A percentile compares a stretch with the other conserved stretches of the same genome.
These are phyloP conservation scores for Discostella stelligeroides DNA, from an alignment of 108 stramenopile species.

Conservation along the genomic window DNA sequence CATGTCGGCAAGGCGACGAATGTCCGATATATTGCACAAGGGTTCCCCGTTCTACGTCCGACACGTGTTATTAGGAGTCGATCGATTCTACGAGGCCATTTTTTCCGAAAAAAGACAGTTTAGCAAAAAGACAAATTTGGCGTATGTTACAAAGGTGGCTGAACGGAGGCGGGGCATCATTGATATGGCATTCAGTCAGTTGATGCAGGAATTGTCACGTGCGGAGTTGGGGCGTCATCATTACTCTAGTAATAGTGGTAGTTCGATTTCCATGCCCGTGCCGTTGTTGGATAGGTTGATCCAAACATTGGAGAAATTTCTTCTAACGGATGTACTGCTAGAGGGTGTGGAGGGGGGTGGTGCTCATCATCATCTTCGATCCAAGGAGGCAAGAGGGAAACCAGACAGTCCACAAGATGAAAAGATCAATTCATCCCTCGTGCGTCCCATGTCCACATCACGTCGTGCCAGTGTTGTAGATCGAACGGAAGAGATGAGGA, in stretches of 20 bases:
- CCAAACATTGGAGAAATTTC: conserved; percentile 28
- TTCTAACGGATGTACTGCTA: conserved; percentile 30
- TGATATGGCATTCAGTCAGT: conserved; percentile 29
- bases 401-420: no score
- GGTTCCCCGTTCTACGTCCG: conserved; percentile 18
- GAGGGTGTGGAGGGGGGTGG: conserved; percentile 7
- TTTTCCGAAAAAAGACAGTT: conserved; percentile 40
- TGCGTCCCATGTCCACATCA: conserved; percentile 13
- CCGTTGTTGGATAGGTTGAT: conserved; percentile 33
- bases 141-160: conserved; percentile 27
- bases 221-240: background rate
- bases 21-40: background rate
- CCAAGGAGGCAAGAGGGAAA: no score
- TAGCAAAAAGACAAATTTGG: conserved; percentile 31
- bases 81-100: conserved; percentile 41
- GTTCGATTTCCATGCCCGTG: conserved; percentile 5
- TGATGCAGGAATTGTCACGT: conserved; percentile 8
- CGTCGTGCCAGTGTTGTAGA: conserved; percentile 16
- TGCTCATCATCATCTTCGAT: no score
- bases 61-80: conserved; percentile 21
- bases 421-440: background rate
- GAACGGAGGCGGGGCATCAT: conserved; percentile 29
- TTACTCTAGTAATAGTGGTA: background rate
- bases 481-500: conserved; percentile 19
- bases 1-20: background rate